Base-by-base conservation (phyloP, 2,329 filamentous ascomycete species). In the Xenoacremonium recifei region DNA sequence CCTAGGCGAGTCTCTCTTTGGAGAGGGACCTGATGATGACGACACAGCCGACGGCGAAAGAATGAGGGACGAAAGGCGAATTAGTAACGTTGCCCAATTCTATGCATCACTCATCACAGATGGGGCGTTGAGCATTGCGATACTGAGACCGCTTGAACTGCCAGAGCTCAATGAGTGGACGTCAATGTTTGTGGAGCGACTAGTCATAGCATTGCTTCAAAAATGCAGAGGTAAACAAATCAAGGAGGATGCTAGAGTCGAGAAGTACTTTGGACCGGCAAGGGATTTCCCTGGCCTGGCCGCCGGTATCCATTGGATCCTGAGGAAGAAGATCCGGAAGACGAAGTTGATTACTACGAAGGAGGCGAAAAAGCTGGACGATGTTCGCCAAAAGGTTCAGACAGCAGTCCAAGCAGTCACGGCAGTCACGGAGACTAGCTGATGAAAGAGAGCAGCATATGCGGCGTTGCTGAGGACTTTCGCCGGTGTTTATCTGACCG, bases 1-100 rank as follows among this genome's bases (percentile, higher is more conserved):
- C 25, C 80, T 96, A 66, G 92, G 90, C n/a, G 91, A 96, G 64
- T 79, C 77, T 3, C 78, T 87, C 25, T 85, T 87, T 33, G 82
- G 80, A 5, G 82, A 82, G 29, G 77, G 76, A 13, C 72, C 74
- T 3, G 80, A 83, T 5, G 78, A 81, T 3, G 78, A 79, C 9
- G 69, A 71, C 18, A 70, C 72, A 12, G 77, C 77, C 12, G 69
- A 71, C 3, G 66, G 68, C 33, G 64, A 72, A 41, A 63, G 64
- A 11, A 64, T 71, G 50, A 65, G 61, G 42, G 80, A 82, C 20
- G 63, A 74, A 44, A 64, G 69, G 13, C 71, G 76, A 21, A 58
- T 80, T 5, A 67, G 71, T 42, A 77, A 80, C 45, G 69, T 76
- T 34, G 77, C 75, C 10, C 76, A 69, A 49, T 69, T 81, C 61